phyloP scores from a whole-genome alignment of 2,329 filamentous ascomycete species.

The Claviceps humidiphila region DNA sequence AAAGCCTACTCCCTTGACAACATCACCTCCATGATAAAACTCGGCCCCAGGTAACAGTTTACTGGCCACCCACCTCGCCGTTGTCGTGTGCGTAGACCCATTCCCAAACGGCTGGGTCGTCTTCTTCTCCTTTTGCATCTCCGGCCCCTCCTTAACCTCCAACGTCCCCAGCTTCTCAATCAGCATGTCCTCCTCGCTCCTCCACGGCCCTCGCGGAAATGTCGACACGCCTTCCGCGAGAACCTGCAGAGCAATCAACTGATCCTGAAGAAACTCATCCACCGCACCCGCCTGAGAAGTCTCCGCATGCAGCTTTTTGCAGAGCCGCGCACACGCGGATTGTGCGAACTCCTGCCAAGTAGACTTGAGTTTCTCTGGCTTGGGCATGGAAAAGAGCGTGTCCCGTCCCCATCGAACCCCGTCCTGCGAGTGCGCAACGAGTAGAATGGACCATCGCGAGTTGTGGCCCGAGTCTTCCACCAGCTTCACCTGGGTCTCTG shows the following conservation, averaged over 20 bases:
- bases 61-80: conserved; percentile 46
- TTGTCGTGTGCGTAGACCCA: conserved; percentile 42
- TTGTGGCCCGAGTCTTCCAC: conserved; percentile 38
- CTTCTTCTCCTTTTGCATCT: conserved; percentile 30
- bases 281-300: conserved; percentile 31
- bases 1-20: conserved; percentile 34
- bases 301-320: conserved; percentile 31
- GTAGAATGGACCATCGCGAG: conserved; percentile 39
- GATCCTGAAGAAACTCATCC: conserved; percentile 47
- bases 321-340: conserved; percentile 32
- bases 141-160: conserved; percentile 10
- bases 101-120: conserved; percentile 39
- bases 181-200: conserved; percentile 12
- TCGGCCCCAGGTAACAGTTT: conserved; percentile 33
- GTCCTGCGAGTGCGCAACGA: conserved; percentile 37
- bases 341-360: conserved; percentile 17
- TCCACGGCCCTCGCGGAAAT: conserved; percentile 22
- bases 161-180: conserved; percentile 11
- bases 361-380: conserved; percentile 26
- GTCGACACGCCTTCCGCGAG: conserved; percentile 39
- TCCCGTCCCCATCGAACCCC: conserved; percentile 38
- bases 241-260: conserved; percentile 47
- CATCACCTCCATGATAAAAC: conserved; percentile 37
- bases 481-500: conserved; percentile 30
- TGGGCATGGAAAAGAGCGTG: conserved; percentile 25